These are phyloP conservation scores for Rickenella mellea DNA, from an alignment of 768 basidiomycete species.

Conservation along the genomic window DNA sequence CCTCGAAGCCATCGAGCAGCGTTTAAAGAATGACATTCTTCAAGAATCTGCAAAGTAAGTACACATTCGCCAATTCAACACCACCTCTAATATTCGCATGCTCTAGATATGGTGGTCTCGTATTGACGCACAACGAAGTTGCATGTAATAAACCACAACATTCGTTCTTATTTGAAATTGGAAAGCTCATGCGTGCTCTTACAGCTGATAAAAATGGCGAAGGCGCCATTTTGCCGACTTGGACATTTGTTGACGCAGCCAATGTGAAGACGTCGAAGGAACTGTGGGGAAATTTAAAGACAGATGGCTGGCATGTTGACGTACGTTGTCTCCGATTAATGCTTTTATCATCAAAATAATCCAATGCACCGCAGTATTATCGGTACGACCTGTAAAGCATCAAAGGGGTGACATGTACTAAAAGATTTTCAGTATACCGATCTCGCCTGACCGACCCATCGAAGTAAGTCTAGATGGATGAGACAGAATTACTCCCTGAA, in stretches of 20 bases:
- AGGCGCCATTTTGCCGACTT: conserved; percentile 82
- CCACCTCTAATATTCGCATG: conserved; percentile 1
- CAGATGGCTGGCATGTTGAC: conserved; percentile 88
- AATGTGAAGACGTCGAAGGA: conserved; percentile 86
- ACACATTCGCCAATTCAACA: conserved; percentile 3
- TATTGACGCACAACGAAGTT: conserved; percentile 91
- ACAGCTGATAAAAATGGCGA: conserved; percentile 52
- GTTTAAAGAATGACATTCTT: conserved; percentile 86
- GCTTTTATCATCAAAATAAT: conserved; percentile 1
- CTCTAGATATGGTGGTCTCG: conserved; percentile 73
- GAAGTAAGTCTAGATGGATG: conserved; percentile 41
- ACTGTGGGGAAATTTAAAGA: conserved; percentile 71
- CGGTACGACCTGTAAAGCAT: conserved; percentile 36
- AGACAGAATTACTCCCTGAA: not conserved
- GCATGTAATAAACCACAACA: conserved; percentile 29
- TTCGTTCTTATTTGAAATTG: not conserved
- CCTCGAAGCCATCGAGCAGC: conserved; percentile 82
- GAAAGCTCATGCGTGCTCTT: conserved; percentile 10
- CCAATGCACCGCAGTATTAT: conserved; percentile 60
- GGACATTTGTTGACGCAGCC: conserved; percentile 79
- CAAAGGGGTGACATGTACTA: not conserved
- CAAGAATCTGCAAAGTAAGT: conserved; percentile 66
- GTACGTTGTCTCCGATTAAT: conserved; percentile 28
- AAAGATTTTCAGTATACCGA: conserved; percentile 63
- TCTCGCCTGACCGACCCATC: conserved; percentile 84